phyloP scores from a whole-genome alignment of 148 eudicot genomes.

The Vaccinium myrtillus region DNA sequence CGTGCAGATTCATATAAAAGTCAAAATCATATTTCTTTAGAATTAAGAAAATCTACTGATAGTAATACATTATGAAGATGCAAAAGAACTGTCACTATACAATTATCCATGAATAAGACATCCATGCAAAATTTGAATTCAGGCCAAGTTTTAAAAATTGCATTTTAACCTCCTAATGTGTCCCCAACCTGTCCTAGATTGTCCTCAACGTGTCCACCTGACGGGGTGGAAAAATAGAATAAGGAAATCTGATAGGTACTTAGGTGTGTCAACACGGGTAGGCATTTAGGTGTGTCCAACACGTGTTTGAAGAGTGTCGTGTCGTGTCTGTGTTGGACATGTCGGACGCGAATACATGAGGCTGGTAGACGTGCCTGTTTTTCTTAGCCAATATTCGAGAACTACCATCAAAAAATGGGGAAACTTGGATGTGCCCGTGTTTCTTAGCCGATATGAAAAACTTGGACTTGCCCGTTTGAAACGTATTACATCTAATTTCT shows the following conservation, averaged over 20 bases:
- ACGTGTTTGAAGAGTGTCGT: neutral
- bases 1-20: neutral
- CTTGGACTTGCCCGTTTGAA: neutral
- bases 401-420: neutral
- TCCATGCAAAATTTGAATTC: neutral
- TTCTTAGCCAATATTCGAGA: neutral
- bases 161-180: neutral
- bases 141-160: neutral
- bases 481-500: neutral
- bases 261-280: neutral
- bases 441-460: neutral
- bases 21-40: neutral
- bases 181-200: neutral
- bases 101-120: neutral
- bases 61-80: neutral
- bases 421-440: neutral
- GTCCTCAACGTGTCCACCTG: neutral
- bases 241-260: neutral
- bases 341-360: neutral
- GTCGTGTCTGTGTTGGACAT: neutral
- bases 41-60: neutral
- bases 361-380: neutral
- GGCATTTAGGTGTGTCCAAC: neutral
- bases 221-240: neutral
- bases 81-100: neutral